A percentile compares a stretch with the other conserved stretches of the same genome.
These are phyloP conservation scores for Aphanomyces cochlioides DNA, from an alignment of 352 stramenopile species.

Conservation along the genomic window DNA sequence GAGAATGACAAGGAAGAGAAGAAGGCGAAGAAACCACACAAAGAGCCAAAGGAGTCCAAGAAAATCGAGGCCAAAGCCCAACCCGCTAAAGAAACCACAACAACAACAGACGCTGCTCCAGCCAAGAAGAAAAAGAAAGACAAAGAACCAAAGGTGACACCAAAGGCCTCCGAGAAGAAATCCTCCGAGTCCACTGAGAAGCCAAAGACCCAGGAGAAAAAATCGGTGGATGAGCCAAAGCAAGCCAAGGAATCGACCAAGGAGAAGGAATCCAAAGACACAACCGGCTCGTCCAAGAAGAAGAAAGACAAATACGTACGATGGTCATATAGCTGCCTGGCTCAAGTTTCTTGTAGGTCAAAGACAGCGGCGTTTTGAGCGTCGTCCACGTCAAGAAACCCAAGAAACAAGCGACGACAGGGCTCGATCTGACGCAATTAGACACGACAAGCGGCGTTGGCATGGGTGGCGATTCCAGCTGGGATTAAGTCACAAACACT, in stretches of 20 bases:
- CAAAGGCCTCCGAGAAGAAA: neutral
- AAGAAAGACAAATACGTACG: constrained; percentile 36
- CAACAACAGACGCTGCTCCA: constrained; percentile 18
- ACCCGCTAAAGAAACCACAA: constrained; percentile 27
- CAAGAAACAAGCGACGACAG: constrained; percentile 25
- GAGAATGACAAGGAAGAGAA: constrained; percentile 24
- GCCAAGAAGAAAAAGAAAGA: constrained; percentile 26
- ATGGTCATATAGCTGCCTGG: neutral
- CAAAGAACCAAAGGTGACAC: constrained; percentile 36
- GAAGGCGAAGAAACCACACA: constrained; percentile 28
- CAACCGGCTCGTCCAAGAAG: constrained; percentile 33
- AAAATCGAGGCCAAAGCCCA: constrained; percentile 32
- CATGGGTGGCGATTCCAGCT: constrained; percentile 62
- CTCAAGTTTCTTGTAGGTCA: constrained; percentile 37
- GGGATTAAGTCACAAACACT: constrained; percentile 45
- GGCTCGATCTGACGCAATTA: constrained; percentile 54
- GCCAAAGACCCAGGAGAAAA: neutral
- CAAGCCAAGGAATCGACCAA: neutral
- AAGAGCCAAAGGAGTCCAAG: constrained; percentile 35
- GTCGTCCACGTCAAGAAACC: constrained; percentile 77
- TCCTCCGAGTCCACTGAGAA: constrained; percentile 1
- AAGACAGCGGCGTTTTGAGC: constrained; percentile 66
- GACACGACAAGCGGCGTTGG: constrained; percentile 64
- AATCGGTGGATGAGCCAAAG: neutral
- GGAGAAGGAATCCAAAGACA: constrained; percentile 22